A percentile compares a stretch with the other conserved stretches of the same genome.
phyloP scores from a whole-genome alignment of 495 filamentous ascomycete species.

The Bathelium albidoporum region DNA sequence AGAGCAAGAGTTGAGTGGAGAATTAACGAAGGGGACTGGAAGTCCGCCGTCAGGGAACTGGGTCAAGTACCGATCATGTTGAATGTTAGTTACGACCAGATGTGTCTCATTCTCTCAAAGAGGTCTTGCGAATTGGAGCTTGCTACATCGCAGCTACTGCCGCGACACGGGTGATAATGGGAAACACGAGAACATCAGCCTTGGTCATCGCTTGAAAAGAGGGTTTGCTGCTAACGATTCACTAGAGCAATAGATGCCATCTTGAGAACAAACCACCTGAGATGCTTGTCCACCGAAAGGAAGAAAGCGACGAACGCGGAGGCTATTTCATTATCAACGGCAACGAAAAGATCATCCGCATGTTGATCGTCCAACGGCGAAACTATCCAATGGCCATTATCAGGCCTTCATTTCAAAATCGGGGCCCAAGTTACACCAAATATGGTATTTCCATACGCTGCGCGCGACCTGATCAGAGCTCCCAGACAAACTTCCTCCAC shows the following conservation, averaged over 20 bases:
- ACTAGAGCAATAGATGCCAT: constrained; percentile 76
- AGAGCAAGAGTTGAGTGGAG: constrained; percentile 67
- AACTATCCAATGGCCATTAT: constrained; percentile 93
- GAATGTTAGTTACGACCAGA: constrained; percentile 40
- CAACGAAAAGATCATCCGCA: constrained; percentile 88
- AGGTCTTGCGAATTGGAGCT: no score
- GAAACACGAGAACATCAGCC: no score
- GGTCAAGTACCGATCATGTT: constrained; percentile 90
- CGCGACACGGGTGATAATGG: no score
- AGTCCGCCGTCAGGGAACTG: constrained; percentile 68
- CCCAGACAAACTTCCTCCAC: constrained; percentile 93
- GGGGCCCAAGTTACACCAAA: constrained; percentile 76
- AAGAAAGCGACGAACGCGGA: constrained; percentile 86
- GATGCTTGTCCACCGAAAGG: constrained; percentile 71
- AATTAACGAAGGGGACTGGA: constrained; percentile 77
- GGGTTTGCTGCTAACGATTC: no score
- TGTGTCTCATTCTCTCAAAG: no score
- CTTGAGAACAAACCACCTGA: constrained; percentile 74
- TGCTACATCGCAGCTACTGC: no score
- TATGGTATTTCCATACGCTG: constrained; percentile 85
- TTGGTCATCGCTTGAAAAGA: no score
- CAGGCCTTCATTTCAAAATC: constrained; percentile 73
- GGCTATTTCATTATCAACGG: constrained; percentile 95
- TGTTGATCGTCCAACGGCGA: constrained; percentile 76
- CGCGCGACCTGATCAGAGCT: constrained; percentile 89